Evolutionary conservation across 129 eudicot genomes (phyloP).

Genomic region (Centaurea solstitialis): DNA sequence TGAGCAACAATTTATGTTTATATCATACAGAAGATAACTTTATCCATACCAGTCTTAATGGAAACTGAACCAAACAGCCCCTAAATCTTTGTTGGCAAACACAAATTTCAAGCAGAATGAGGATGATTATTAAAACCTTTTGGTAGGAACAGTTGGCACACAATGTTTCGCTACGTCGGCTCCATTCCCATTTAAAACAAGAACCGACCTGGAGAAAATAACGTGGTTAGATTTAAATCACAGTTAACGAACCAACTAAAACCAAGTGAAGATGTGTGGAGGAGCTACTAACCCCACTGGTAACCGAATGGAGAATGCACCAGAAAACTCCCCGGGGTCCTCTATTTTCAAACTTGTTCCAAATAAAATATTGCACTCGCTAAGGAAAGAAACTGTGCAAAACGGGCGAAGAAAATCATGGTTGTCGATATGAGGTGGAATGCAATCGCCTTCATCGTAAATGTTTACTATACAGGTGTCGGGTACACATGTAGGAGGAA

Average conservation of each 20-base stretch:
- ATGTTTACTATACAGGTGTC: slow-evolving; percentile 97
- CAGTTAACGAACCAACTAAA: background rate
- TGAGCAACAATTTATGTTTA: too few relatives aligned
- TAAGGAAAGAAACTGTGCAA: slow-evolving; percentile 92
- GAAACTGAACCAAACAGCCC: too few relatives aligned
- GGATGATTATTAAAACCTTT: slow-evolving; percentile 61
- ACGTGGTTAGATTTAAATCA: background rate
- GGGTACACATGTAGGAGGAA: slow-evolving; percentile 91
- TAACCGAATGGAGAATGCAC: slow-evolving; percentile 61
- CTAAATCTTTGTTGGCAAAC: background rate
- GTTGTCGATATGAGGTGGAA: slow-evolving; percentile 98
- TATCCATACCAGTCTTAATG: too few relatives aligned
- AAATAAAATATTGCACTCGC: slow-evolving; percentile 82
- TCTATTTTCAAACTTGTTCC: slow-evolving; percentile 73
- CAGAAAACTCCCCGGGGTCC: slow-evolving; percentile 85
- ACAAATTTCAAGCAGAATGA: background rate
- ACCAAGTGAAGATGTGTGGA: background rate
- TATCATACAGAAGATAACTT: too few relatives aligned
- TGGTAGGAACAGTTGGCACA: slow-evolving; percentile 89
- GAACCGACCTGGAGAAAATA: slow-evolving; percentile 68
- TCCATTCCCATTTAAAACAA: slow-evolving; percentile 84
- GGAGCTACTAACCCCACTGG: slow-evolving; percentile 78
- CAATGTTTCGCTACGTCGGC: slow-evolving; percentile 98
- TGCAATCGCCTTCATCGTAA: slow-evolving; percentile 92
- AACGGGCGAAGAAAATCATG: slow-evolving; percentile 94